phyloP scores from a whole-genome alignment of 2,329 filamentous ascomycete genomes.

The Coniochaeta sp. region DNA sequence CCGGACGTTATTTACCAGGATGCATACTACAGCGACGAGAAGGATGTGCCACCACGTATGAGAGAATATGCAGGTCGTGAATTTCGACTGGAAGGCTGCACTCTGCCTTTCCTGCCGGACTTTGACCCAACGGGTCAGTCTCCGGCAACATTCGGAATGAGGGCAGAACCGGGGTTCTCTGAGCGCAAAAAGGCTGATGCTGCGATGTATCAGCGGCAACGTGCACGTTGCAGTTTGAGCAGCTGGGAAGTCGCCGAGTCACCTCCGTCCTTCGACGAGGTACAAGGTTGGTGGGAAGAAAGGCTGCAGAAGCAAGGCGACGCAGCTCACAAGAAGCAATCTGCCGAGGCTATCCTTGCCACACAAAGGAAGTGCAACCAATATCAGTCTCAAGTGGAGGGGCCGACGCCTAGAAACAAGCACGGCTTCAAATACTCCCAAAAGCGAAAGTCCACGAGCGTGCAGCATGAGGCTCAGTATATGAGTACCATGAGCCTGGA shows the following conservation, averaged over 20 bases:
- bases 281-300: constrained; percentile 58
- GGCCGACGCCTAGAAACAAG: constrained; percentile 73
- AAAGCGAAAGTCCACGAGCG: constrained; percentile 63
- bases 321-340: constrained; percentile 9
- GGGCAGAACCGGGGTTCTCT: constrained; percentile 29
- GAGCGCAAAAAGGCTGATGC: constrained; percentile 45
- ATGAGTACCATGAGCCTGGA: constrained; percentile 97
- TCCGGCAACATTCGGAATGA: constrained; percentile 46
- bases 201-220: constrained; percentile 38
- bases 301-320: constrained; percentile 16
- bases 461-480: constrained; percentile 79
- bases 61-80: constrained; percentile 85
- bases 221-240: constrained; percentile 51
- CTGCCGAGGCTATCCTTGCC: constrained; percentile 2
- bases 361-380: constrained; percentile 9
- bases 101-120: constrained; percentile 68
- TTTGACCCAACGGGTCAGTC: constrained; percentile 62
- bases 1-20: constrained; percentile 74
- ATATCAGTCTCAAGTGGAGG: constrained; percentile 76
- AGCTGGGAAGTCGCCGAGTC: constrained; percentile 69
- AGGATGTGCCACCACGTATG: constrained; percentile 68
- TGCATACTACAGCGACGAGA: constrained; percentile 76
- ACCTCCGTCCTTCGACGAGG: constrained; percentile 65
- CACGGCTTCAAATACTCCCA: constrained; percentile 84
- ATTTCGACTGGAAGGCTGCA: constrained; percentile 69